A percentile compares a stretch with the other conserved stretches of the same genome.
phyloP scores from a whole-genome alignment of 2,329 filamentous ascomycete species.

The Emmonsiellopsis sp. region DNA sequence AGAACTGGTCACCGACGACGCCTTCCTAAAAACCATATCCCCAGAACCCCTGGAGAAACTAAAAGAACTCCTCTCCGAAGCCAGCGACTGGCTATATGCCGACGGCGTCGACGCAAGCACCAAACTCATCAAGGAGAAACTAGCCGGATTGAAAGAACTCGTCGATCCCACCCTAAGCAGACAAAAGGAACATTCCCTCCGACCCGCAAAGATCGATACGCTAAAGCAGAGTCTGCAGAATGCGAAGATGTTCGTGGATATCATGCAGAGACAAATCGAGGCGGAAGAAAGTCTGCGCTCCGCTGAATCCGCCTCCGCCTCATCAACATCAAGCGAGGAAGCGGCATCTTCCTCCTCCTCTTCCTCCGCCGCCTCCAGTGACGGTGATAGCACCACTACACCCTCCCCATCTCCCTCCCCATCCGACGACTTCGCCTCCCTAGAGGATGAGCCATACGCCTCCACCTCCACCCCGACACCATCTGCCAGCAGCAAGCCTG shows the following conservation, averaged over 20 bases:
- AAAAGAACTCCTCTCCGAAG: slow-evolving; percentile 56
- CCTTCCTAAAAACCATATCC: slow-evolving; percentile 65
- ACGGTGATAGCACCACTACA: slow-evolving; percentile 41
- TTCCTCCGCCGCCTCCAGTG: slow-evolving; percentile 31
- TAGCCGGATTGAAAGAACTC: slow-evolving; percentile 68
- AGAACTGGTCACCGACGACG: slow-evolving; percentile 69
- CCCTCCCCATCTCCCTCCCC: slow-evolving; percentile 22
- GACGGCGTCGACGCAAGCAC: slow-evolving; percentile 69
- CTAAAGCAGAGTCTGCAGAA: slow-evolving; percentile 64
- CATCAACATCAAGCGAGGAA: slow-evolving; percentile 24
- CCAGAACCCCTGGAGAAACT: slow-evolving; percentile 58
- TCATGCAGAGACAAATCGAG: slow-evolving; percentile 64
- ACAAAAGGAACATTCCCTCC: slow-evolving; percentile 59
- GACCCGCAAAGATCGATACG: slow-evolving; percentile 59
- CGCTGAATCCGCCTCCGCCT: slow-evolving; percentile 34
- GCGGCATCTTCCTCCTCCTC: slow-evolving; percentile 30
- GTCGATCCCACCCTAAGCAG: slow-evolving; percentile 69
- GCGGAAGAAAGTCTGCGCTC: slow-evolving; percentile 56
- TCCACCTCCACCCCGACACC: slow-evolving; percentile 23
- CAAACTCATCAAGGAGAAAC: slow-evolving; percentile 64
- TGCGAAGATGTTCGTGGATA: slow-evolving; percentile 59
- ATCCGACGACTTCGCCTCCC: slow-evolving; percentile 50
- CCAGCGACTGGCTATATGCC: slow-evolving; percentile 85
- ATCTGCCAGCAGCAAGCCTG: slow-evolving; percentile 23
- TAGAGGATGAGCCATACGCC: slow-evolving; percentile 59